Evolutionary conservation across 805 yeast genomes (phyloP).

Genomic region (Cyberlindnera maclurae): DNA sequence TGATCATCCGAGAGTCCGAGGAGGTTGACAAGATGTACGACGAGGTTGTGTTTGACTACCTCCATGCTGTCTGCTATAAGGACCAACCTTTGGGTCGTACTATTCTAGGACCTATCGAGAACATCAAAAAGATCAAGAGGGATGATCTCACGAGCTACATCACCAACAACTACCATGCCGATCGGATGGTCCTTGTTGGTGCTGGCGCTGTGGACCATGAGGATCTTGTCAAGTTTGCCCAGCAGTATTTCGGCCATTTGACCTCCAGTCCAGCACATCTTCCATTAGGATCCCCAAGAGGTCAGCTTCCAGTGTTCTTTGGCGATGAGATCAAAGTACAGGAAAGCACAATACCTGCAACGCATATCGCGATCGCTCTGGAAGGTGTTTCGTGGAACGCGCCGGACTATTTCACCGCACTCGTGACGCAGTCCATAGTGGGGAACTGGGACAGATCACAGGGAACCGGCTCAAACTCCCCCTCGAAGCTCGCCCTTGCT

Average conservation of each 20-base stretch:
- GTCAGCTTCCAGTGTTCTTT: conserved; percentile 67
- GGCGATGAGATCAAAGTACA: conserved; percentile 83
- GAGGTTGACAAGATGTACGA: conserved; percentile 98
- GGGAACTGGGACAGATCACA: conserved; percentile 97
- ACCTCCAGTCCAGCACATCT: conserved; percentile 44
- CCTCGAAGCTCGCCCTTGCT: conserved; percentile 71
- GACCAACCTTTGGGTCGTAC: conserved; percentile 95
- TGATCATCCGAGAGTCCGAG: conserved; percentile 91
- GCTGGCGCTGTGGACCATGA: conserved; percentile 92
- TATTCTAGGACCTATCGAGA: conserved; percentile 87
- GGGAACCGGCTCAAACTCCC: conserved; percentile 77
- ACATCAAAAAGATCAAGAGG: conserved; percentile 73
- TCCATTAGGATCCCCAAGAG: conserved; percentile 61
- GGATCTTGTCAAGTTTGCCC: conserved; percentile 69
- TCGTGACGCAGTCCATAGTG: conserved; percentile 92
- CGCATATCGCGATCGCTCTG: conserved; percentile 90
- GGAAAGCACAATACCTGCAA: conserved; percentile 76
- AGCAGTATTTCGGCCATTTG: conserved; percentile 67
- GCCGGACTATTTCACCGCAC: conserved; percentile 89
- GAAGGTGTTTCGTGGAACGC: conserved; percentile 98
- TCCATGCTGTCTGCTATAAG: conserved; percentile 87
- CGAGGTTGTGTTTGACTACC: conserved; percentile 94
- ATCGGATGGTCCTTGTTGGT: conserved; percentile 96
- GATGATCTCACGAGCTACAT: conserved; percentile 76
- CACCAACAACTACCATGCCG: conserved; percentile 83